Conservation (phyloP, 148 eudicot species). For the Talinum fruticosum region DNA sequence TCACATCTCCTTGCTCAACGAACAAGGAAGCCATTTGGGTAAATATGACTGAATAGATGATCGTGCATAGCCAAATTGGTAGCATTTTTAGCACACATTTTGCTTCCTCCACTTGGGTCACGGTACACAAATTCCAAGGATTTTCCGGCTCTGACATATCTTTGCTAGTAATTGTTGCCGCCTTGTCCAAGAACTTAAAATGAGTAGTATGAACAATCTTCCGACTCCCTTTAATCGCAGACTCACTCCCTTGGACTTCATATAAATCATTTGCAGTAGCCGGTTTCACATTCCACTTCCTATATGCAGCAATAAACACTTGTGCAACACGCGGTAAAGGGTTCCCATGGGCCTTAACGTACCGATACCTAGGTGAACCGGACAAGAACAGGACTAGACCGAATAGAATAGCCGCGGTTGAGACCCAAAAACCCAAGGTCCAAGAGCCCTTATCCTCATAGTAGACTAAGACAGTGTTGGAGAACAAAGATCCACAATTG, state of each 20-base stretch:
- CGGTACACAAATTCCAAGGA: conserved; percentile 80
- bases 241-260: conserved; percentile 62
- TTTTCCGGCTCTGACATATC: conserved; percentile 35
- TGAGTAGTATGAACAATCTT: conserved; percentile 62
- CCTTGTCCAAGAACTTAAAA: conserved; percentile 76
- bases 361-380: conserved; percentile 53
- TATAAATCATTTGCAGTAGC: conserved; percentile 41
- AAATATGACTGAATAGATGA: conserved; percentile 82
- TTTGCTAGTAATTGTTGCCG: conserved; percentile 53
- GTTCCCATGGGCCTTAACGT: conserved; percentile 66
- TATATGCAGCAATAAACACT: conserved; percentile 62
- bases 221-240: conserved; percentile 88
- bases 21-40: conserved; percentile 98
- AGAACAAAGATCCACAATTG: conserved; percentile 74
- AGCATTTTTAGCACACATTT: conserved; percentile 74
- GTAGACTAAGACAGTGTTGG: conserved; percentile 81
- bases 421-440: conserved; percentile 71
- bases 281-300: conserved; percentile 39
- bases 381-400: conserved; percentile 47
- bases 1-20: conserved; percentile 88
- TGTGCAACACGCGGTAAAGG: conserved; percentile 83
- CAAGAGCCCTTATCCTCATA: conserved; percentile 76
- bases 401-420: conserved; percentile 52
- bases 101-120: conserved; percentile 91
- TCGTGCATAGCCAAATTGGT: conserved; percentile 92